A percentile compares a stretch with the other conserved stretches of the same genome.
Evolutionary conservation across 2,329 filamentous ascomycete genomes (phyloP).

Genomic region (Monilinia fructigena): DNA sequence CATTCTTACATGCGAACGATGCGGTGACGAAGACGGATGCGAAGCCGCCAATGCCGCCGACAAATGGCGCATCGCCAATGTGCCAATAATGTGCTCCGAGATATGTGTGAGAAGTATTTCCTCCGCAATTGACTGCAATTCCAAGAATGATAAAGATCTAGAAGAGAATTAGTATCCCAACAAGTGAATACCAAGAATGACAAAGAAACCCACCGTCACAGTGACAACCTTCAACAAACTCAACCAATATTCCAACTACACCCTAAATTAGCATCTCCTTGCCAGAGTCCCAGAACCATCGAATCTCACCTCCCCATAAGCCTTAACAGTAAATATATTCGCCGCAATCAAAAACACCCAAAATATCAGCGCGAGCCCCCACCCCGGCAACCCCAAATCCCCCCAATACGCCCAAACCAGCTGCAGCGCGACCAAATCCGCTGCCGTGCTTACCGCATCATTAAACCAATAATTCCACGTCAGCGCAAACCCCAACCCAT

Average conservation of each 20-base stretch:
- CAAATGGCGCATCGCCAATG: slow-evolving; percentile 60
- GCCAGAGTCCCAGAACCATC: not conserved
- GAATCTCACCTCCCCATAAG: slow-evolving; percentile 51
- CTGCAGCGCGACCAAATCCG: slow-evolving; percentile 59
- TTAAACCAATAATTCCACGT: slow-evolving; percentile 66
- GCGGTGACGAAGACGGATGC: slow-evolving; percentile 63
- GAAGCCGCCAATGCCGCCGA: slow-evolving; percentile 63
- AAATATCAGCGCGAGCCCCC: slow-evolving; percentile 62
- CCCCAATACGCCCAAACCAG: slow-evolving; percentile 63
- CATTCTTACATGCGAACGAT: slow-evolving; percentile 55
- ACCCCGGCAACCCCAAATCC: slow-evolving; percentile 61
- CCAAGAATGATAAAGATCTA: slow-evolving; percentile 62
- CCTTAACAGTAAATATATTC: slow-evolving; percentile 53
- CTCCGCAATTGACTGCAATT: slow-evolving; percentile 59
- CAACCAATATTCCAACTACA: slow-evolving; percentile 54
- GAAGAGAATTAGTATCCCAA: not conserved
- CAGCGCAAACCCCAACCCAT: slow-evolving; percentile 53
- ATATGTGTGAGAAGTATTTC: slow-evolving; percentile 52
- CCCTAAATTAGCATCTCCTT: not conserved
- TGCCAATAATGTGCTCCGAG: slow-evolving; percentile 60
- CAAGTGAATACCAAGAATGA: not conserved
- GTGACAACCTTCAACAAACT: slow-evolving; percentile 54
- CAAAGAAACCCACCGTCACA: slow-evolving; percentile 45
- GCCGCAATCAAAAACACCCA: slow-evolving; percentile 54
- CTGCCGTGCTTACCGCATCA: slow-evolving; percentile 59